Conservation (phyloP, 148 eudicot species). For the Rhododendron kiyosumense region DNA sequence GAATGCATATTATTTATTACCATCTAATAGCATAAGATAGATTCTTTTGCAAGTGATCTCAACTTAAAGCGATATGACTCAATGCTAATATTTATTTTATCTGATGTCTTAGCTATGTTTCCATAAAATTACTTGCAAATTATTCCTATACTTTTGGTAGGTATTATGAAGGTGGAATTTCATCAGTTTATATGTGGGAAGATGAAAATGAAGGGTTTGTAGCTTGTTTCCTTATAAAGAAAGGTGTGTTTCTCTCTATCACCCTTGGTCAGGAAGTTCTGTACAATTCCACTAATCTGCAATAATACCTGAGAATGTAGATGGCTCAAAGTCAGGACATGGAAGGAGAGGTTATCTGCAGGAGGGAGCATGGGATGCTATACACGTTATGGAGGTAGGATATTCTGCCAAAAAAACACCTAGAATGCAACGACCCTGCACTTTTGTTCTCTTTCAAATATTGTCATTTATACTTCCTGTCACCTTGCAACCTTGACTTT, state of each 20-base stretch:
- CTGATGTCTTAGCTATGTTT: background rate
- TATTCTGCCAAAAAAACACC: background rate
- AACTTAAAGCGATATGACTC: background rate
- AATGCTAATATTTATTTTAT: background rate
- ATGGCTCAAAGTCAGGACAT: constrained; percentile 83
- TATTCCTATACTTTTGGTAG: constrained; percentile 42
- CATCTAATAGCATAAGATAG: background rate
- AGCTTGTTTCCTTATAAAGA: constrained; percentile 91
- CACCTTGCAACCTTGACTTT: background rate
- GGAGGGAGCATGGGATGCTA: constrained; percentile 98
- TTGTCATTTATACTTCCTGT: background rate
- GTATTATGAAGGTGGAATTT: constrained; percentile 99
- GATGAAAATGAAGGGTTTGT: constrained; percentile 86
- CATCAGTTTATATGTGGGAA: constrained; percentile 97
- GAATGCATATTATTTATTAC: background rate
- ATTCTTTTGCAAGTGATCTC: constrained; percentile 1
- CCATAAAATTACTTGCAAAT: constrained; percentile 9
- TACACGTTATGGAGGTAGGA: constrained; percentile 89
- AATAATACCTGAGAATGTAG: constrained; percentile 27
- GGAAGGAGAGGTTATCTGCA: constrained; percentile 93
- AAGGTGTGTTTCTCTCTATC: constrained; percentile 42
- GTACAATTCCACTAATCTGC: constrained; percentile 14
- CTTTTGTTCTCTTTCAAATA: background rate
- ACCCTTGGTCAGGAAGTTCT: background rate
- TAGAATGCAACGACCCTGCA: background rate